Conservation (phyloP, 1,284 basidiomycete species). For the Mycena sp. region DNA sequence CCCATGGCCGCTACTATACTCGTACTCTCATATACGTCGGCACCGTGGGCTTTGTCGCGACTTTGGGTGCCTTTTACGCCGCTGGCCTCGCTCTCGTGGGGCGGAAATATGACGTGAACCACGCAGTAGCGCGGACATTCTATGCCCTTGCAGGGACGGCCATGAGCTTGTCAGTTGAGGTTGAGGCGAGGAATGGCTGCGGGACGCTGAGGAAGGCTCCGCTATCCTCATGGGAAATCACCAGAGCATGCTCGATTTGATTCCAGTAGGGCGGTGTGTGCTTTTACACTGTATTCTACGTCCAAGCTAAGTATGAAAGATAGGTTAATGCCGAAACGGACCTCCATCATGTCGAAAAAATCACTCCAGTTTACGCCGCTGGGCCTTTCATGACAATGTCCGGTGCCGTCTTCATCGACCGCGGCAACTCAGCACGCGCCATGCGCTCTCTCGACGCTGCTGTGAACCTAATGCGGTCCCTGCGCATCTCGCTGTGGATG, state of each 20-base stretch:
- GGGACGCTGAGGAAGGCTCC: conserved; percentile 76
- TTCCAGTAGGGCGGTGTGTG: conserved; percentile 82
- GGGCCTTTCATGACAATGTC: conserved; percentile 91
- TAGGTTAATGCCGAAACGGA: conserved; percentile 86
- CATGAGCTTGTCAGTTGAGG: conserved; percentile 64
- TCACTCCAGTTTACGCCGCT: conserved; percentile 90
- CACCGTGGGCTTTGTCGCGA: conserved; percentile 77
- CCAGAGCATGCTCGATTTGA: conserved; percentile 91
- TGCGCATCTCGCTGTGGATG: conserved; percentile 85
- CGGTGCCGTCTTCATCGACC: conserved; percentile 95
- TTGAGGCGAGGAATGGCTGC: conserved; percentile 75
- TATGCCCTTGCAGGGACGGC: conserved; percentile 75
- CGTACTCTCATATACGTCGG: conserved; percentile 80
- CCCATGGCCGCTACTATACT: conserved; percentile 72
- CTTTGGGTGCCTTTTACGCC: conserved; percentile 81
- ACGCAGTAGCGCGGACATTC: conserved; percentile 87
- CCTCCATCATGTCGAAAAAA: conserved; percentile 95
- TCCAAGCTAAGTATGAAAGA: conserved; percentile 1
- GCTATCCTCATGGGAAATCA: conserved; percentile 92
- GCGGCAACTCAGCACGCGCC: conserved; percentile 84
- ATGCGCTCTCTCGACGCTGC: conserved; percentile 82
- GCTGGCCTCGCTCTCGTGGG: conserved; percentile 78
- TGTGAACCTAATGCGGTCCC: conserved; percentile 83
- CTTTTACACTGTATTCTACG: no score
- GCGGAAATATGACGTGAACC: conserved; percentile 86